phyloP scores from a whole-genome alignment of 805 yeast genomes.

The Starmerella ratchasimensis region DNA sequence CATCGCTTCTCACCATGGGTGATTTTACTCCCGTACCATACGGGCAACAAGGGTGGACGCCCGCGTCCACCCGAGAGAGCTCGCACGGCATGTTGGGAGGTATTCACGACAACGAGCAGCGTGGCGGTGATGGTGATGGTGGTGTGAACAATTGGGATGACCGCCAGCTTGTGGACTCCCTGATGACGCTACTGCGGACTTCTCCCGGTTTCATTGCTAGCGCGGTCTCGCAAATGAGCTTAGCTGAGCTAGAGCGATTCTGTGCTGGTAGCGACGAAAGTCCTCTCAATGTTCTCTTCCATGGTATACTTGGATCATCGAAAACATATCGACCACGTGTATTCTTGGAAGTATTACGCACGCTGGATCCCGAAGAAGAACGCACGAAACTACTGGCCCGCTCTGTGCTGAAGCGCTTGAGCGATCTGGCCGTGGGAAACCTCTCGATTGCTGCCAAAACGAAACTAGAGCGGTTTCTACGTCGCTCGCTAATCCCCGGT shows the following conservation, averaged over 20 bases:
- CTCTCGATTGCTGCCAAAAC: not conserved
- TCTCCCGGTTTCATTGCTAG: slow-evolving; percentile 27
- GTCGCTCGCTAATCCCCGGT: not conserved
- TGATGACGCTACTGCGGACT: slow-evolving; percentile 24
- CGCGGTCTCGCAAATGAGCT: slow-evolving; percentile 19
- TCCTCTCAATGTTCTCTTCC: slow-evolving; percentile 24
- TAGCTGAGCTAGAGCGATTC: slow-evolving; percentile 17
- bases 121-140: not conserved
- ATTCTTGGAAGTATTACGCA: slow-evolving; percentile 19
- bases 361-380: not conserved
- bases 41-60: slow-evolving; percentile 12
- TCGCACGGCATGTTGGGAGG: not conserved
- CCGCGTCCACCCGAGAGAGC: slow-evolving; percentile 8
- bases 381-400: not conserved
- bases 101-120: not conserved
- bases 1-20: slow-evolving; percentile 8
- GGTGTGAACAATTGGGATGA: slow-evolving; percentile 20
- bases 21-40: slow-evolving; percentile 7
- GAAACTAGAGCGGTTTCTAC: slow-evolving; percentile 11
- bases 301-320: slow-evolving; percentile 23
- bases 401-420: slow-evolving; percentile 3
- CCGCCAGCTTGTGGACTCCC: slow-evolving; percentile 24
- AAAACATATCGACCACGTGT: slow-evolving; percentile 19
- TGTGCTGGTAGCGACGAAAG: slow-evolving; percentile 17
- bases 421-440: slow-evolving; percentile 7